phyloP scores from a whole-genome alignment of 2,329 filamentous ascomycete genomes.

The Calonectria montana region DNA sequence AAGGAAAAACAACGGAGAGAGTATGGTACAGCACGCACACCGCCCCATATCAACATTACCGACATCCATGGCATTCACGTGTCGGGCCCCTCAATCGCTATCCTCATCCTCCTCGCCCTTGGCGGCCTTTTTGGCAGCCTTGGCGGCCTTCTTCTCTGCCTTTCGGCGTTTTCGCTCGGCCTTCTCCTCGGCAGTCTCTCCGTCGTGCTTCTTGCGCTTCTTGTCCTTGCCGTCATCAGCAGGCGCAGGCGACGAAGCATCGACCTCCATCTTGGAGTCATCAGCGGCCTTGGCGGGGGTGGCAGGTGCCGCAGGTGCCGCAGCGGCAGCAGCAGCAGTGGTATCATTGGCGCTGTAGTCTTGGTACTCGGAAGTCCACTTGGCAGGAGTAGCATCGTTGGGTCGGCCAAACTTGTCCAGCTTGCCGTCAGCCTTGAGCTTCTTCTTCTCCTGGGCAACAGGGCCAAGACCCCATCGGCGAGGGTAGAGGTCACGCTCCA shows the following conservation, averaged over 20 bases:
- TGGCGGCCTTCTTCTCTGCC: constrained; percentile 70
- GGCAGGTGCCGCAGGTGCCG: constrained; percentile 57
- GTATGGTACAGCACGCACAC: constrained; percentile 45
- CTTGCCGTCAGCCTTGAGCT: constrained; percentile 98
- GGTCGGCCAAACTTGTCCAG: constrained; percentile 96
- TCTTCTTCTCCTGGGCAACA: constrained; percentile 97
- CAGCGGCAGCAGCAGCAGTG: constrained; percentile 56
- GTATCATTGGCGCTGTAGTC: constrained; percentile 77
- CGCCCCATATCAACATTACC: constrained; percentile 40
- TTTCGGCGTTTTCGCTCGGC: constrained; percentile 70
- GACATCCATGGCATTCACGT: constrained; percentile 36
- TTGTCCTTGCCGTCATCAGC: constrained; percentile 70
- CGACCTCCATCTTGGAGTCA: constrained; percentile 51
- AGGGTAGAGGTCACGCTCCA: constrained; percentile 99
- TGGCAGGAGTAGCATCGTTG: constrained; percentile 92
- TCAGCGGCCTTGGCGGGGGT: constrained; percentile 51
- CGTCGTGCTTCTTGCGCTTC: constrained; percentile 85
- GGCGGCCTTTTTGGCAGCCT: constrained; percentile 66
- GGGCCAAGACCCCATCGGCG: constrained; percentile 96
- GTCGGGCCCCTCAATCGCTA: constrained; percentile 56
- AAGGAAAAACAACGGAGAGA: constrained; percentile 32
- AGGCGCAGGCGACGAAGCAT: constrained; percentile 50
- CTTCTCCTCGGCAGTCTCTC: constrained; percentile 78
- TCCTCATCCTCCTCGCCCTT: constrained; percentile 65
- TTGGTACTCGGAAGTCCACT: constrained; percentile 94